These are phyloP conservation scores for Syzygium oleosum DNA, from an alignment of 345 rosid species.

Conservation along the genomic window DNA sequence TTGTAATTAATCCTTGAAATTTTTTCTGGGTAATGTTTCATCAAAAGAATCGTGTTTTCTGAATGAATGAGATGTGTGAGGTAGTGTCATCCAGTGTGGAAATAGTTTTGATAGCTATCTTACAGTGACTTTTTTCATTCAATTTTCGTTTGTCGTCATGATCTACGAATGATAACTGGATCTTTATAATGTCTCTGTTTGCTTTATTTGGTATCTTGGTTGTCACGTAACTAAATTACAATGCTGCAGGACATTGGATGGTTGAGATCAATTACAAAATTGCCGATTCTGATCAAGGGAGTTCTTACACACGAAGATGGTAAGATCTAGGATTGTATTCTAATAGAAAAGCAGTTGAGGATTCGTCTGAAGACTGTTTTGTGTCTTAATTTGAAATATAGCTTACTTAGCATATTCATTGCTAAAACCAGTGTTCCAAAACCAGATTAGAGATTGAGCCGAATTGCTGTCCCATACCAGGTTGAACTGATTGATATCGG, in stretches of 20 bases:
- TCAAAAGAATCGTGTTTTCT: not conserved
- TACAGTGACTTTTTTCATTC: not conserved
- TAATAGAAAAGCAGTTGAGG: not conserved
- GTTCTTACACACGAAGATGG: conserved; percentile 83
- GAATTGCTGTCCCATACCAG: not conserved
- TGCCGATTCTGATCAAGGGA: conserved; percentile 80
- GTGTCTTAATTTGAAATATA: not conserved
- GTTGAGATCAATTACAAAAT: conserved; percentile 69
- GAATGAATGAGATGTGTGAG: not conserved
- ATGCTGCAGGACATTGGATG: conserved; percentile 64
- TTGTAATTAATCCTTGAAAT: no score
- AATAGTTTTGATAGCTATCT: not conserved
- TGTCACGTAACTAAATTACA: not conserved
- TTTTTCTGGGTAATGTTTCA: not conserved
- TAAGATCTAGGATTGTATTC: conserved; percentile 9
- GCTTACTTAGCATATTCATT: not conserved
- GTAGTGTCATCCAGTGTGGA: not conserved
- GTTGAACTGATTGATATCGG: not conserved
- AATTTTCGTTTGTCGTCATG: not conserved
- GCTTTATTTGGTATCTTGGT: not conserved
- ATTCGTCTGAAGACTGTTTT: not conserved
- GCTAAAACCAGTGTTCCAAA: not conserved
- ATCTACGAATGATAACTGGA: not conserved
- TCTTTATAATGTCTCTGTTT: not conserved
- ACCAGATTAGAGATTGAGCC: not conserved